Evolutionary conservation across 345 rosid species (phyloP).

Genomic region (Eucalyptus melliodora): DNA sequence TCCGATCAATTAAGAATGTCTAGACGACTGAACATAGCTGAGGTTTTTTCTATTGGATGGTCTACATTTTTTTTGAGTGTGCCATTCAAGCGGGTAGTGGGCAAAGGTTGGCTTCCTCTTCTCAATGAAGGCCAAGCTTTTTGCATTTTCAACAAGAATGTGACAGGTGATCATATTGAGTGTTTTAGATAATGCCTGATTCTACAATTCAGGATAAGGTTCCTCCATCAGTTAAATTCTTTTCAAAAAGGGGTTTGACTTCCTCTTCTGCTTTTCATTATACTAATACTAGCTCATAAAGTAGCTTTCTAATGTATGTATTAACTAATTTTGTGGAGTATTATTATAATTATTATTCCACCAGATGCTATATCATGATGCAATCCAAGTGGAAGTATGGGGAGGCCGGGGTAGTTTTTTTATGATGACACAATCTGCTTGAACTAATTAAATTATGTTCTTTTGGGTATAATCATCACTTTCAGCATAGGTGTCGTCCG

Average conservation of each 20-base stretch:
- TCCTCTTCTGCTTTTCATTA: neutral
- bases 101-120: neutral
- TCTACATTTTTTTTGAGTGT: neutral
- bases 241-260: neutral
- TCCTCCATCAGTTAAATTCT: neutral
- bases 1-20: neutral
- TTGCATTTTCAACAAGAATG: neutral
- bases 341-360: neutral
- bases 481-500: neutral
- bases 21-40: fast-evolving
- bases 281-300: neutral
- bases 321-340: neutral
- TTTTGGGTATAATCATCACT: neutral
- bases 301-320: neutral
- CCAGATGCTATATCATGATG: neutral
- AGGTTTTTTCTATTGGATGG: neutral
- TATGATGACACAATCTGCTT: neutral
- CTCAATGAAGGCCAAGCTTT: neutral
- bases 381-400: neutral
- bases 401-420: neutral
- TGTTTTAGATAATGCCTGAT: neutral
- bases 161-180: neutral
- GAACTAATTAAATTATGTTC: neutral
- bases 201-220: neutral
- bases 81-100: neutral